Evolutionary conservation across 164 flowering plant genomes (phyloP), one percentile per base, ranked within the genome.

Genomic region (Amborella trichopoda): DNA sequence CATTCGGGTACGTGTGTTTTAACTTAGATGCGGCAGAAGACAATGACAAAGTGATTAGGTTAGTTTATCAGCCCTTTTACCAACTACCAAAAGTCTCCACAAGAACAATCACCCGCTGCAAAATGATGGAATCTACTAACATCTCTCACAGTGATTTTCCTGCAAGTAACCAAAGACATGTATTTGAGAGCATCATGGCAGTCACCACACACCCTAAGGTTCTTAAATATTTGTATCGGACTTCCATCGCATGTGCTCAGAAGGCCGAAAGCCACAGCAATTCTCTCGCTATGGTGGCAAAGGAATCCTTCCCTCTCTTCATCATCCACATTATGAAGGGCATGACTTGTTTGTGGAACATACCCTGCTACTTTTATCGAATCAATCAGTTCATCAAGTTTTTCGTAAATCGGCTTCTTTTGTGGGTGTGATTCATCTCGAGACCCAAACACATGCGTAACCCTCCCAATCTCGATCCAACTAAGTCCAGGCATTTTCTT

Each of bases 91-190:
- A 67, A 74, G 55, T 74, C 81, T 34, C 45, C 62, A 48, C 85
- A 78, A 49, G 68, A 61, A 64, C 83, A 78, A 23, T 48, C 56
- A 14, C 85, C 90, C 49, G 56, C 57, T 40, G 44, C 41, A 42
- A 81, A 78, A 55, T 76, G 81, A 55, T 81, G 85, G 68, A 81
- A 78, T 58, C 90, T 74, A 44, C 71, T 77, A 12, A 74, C 63
- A 54, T 79, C 81, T 60, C 91, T 70, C n/a, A 79, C 81, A 26
- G 79, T 52, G 53, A 77, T 48, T 26, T 75, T 80, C 57, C 80
- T 76, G 51, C 53, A 56, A 16, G 65, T 68, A 42, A 75, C 68
- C 42, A 69, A 70, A 63, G 74, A 66, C 4, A 79, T 71, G 36
- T 73, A 37, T 66, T 82, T 82, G 61, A 79, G 73, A 22, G 69